Conservation (phyloP, 495 filamentous ascomycete genomes). For the Aspergillus coremiiformis region DNA sequence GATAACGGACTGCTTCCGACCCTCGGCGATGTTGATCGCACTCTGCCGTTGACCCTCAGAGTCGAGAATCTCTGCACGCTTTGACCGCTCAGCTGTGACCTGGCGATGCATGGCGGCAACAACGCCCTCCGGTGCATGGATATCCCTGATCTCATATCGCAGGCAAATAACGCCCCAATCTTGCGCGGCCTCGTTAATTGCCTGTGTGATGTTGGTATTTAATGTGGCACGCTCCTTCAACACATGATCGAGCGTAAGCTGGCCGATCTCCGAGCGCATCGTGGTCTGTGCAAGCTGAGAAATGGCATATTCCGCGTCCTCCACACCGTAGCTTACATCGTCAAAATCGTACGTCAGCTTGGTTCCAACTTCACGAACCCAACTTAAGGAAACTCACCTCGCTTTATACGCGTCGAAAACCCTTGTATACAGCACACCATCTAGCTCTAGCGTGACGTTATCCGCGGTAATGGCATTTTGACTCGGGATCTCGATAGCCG, state of each 20-base stretch:
- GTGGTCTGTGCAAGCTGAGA: constrained; percentile 96
- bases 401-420: constrained; percentile 98
- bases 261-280: constrained; percentile 96
- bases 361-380: neutral
- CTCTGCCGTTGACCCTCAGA: constrained; percentile 91
- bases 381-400: constrained; percentile 44
- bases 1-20: constrained; percentile 90
- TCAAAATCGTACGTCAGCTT: constrained; percentile 7
- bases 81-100: constrained; percentile 91
- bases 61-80: constrained; percentile 94
- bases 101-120: constrained; percentile 97
- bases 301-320: constrained; percentile 98
- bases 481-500: constrained; percentile 88
- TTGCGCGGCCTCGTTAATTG: constrained; percentile 95
- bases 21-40: constrained; percentile 98
- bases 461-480: constrained; percentile 97
- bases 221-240: constrained; percentile 91
- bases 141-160: constrained; percentile 96
- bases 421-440: constrained; percentile 89
- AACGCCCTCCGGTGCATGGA: constrained; percentile 88
- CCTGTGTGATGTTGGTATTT: constrained; percentile 94
- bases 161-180: constrained; percentile 95
- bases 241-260: constrained; percentile 92
- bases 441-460: constrained; percentile 93
- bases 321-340: constrained; percentile 75